Base-by-base conservation (phyloP, 768 basidiomycete genomes). In the Omphalotus guepiniiformis region DNA sequence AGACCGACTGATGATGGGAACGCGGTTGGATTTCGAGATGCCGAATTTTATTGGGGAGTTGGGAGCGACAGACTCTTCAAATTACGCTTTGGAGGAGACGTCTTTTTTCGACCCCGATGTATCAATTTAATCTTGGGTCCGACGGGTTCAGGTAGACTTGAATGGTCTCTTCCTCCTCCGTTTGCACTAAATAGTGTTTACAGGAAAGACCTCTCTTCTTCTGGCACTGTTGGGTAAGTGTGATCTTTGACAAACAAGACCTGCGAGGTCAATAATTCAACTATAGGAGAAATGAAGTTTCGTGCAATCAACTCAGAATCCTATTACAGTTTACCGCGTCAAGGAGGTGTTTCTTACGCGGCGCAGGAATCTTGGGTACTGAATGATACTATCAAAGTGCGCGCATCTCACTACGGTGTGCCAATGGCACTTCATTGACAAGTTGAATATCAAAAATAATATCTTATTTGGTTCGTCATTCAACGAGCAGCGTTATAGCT, bases 361-460 rank as follows among this genome's bases (percentile, higher is more conserved):
- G 76, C 79, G 3, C 82, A 85, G 58, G 79, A 82, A 54, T 71
- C 78, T 3, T 85, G 83, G 83, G 70, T 83, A 5, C 70, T 76
- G 57, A 82, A 80, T 42, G 78, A 78, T 50, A 80, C 76, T 0
- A 76, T 80, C 51, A 68, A 59, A 56, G 75, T 75, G 36, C 13
- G 25, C 3, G 13, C 8, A 21, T 12, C 15, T n/a, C 23, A 4
- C 5, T 12, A n/a, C n/a, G n/a, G n/a, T n/a, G n/a, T n/a, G n/a
- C n/a, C n/a, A n/a, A n/a, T n/a, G n/a, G n/a, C n/a, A n/a, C n/a
- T n/a, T n/a, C 9, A 9, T 30, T 6, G 25, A 3, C 18, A 39
- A 50, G n/a, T 22, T 29, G 5, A 27, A 49, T n/a, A 42, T 22
- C 9, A 23, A 70, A 65, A 65, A 73, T n/a, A 79, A 79, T 49